phyloP scores from a whole-genome alignment of 2,329 filamentous ascomycete species.

The Scortechinia acanthostroma region DNA sequence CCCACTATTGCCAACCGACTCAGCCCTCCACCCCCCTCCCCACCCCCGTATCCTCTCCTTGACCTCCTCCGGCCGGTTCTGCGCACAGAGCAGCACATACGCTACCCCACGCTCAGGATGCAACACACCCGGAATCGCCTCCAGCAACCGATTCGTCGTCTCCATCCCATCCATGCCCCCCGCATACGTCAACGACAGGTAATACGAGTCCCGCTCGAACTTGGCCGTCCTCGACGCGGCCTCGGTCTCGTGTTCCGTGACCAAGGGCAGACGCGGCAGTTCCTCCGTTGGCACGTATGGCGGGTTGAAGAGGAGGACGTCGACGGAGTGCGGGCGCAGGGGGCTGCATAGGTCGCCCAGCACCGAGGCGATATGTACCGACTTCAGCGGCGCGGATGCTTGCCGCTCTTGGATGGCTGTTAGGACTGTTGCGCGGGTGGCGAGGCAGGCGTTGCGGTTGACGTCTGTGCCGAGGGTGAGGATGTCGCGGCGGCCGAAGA shows the following conservation, averaged over 20 bases:
- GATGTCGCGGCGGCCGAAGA: slow-evolving; percentile 68
- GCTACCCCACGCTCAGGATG: slow-evolving; percentile 41
- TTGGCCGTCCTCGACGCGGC: slow-evolving; percentile 11
- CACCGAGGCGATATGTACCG: slow-evolving; percentile 27
- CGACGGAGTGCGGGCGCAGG: slow-evolving; percentile 52
- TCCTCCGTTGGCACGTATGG: slow-evolving; percentile 86
- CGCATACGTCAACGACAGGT: slow-evolving; percentile 58
- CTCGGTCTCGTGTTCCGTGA: slow-evolving; percentile 12
- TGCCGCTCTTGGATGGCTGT: slow-evolving; percentile 26
- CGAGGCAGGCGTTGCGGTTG: slow-evolving; percentile 74
- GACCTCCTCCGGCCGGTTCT: slow-evolving; percentile 51
- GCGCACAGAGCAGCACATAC: slow-evolving; percentile 54
- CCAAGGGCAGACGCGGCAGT: slow-evolving; percentile 47
- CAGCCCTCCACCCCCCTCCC: slow-evolving; percentile 41
- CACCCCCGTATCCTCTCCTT: slow-evolving; percentile 37
- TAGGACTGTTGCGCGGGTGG: slow-evolving; percentile 65
- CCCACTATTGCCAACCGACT: slow-evolving; percentile 49
- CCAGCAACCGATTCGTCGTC: slow-evolving; percentile 48
- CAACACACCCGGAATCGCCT: slow-evolving; percentile 39
- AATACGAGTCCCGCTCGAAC: slow-evolving; percentile 76
- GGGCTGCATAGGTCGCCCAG: slow-evolving; percentile 65
- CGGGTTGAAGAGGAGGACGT: slow-evolving; percentile 91
- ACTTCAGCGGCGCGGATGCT: slow-evolving; percentile 36
- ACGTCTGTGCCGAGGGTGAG: slow-evolving; percentile 76
- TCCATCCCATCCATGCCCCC: slow-evolving; percentile 59